Evolutionary conservation across 129 eudicot genomes (phyloP).

Genomic region (Centrapalus pauciflorus): DNA sequence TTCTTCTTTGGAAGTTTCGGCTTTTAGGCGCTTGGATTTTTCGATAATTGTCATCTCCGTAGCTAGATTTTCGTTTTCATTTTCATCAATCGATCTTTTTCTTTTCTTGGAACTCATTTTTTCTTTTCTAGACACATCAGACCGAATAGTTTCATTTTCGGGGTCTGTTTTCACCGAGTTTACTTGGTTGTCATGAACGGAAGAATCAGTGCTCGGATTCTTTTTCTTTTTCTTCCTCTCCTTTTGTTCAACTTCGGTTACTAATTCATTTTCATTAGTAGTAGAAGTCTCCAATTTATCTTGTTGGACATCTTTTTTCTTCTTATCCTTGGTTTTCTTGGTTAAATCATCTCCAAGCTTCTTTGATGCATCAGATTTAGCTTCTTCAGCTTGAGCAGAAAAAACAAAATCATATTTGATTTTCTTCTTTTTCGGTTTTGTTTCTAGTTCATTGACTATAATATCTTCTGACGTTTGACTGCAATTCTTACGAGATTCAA

Average conservation of each 20-base stretch:
- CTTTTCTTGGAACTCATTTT: constrained; percentile 55
- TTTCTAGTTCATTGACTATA: constrained; percentile 20
- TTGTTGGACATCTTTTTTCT: constrained; percentile 17
- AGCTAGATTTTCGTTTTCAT: background rate
- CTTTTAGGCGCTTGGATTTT: constrained; percentile 49
- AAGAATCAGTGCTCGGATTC: constrained; percentile 8
- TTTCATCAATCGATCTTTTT: constrained; percentile 40
- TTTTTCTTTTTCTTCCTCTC: constrained; percentile 40
- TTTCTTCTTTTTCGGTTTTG: constrained; percentile 33
- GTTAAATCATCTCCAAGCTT: background rate
- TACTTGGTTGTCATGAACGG: background rate
- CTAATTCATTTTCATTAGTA: constrained; percentile 5
- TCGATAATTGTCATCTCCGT: constrained; percentile 28
- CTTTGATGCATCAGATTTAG: background rate
- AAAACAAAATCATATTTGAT: constrained; percentile 18
- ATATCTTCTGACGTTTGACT: constrained; percentile 15
- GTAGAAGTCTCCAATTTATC: constrained; percentile 7
- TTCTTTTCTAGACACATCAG: constrained; percentile 26
- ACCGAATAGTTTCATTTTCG: constrained; percentile 19
- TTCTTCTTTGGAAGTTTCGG: constrained; percentile 34
- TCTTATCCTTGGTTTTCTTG: constrained; percentile 18
- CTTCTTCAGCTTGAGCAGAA: constrained; percentile 6
- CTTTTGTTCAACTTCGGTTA: constrained; percentile 5
- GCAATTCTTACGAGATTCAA: constrained; percentile 15
- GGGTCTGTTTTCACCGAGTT: constrained; percentile 11